Evolutionary conservation across 139 green algal genomes (phyloP).

Genomic region (Chloropicon primus): DNA sequence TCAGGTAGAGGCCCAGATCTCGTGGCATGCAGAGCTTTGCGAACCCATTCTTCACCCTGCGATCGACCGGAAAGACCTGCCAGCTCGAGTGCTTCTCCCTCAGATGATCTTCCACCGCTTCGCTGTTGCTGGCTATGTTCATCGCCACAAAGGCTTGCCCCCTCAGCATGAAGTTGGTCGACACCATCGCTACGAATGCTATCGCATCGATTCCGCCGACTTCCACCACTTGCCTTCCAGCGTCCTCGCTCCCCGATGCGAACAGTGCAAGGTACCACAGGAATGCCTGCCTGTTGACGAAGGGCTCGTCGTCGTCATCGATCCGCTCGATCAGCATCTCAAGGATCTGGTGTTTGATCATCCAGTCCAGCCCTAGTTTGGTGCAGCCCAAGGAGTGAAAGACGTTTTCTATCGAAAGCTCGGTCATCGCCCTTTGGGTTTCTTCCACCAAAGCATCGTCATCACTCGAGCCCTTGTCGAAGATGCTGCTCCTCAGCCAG

Average conservation of each 20-base stretch:
- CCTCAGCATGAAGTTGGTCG: not conserved
- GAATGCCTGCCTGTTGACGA: not conserved
- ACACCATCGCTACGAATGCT: not conserved
- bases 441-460: not conserved
- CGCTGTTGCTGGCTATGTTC: not conserved
- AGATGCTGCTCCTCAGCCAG: not conserved
- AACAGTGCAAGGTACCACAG: not conserved
- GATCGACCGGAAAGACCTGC: not conserved
- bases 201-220: not conserved
- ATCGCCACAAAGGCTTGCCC: not conserved
- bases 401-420: not conserved
- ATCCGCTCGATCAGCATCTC: not conserved
- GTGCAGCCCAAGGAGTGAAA: not conserved
- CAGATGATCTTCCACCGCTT: not conserved
- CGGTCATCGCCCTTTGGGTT: not conserved
- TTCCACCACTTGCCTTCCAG: not conserved
- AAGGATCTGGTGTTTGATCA: not conserved
- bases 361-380: not conserved
- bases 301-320: not conserved
- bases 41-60: not conserved
- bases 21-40: not conserved
- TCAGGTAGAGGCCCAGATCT: not conserved
- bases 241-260: not conserved
- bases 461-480: not conserved
- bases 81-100: not conserved